These are phyloP conservation scores for Pneumocystis carinii DNA, from an alignment of 1,139 yeast genomes.

Conservation along the genomic window DNA sequence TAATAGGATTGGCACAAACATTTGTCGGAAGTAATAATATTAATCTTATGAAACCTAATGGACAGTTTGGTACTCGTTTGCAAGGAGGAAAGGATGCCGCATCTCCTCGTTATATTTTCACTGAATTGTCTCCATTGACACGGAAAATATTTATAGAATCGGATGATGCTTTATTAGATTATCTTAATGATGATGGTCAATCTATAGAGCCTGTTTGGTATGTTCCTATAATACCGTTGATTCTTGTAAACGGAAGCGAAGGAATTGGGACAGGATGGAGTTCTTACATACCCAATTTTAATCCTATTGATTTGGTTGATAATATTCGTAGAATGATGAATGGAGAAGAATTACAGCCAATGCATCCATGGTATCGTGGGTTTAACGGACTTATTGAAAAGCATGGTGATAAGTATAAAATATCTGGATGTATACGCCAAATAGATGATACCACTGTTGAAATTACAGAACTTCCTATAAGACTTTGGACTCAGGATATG, in stretches of 20 bases:
- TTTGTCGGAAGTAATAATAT: conserved; percentile 87
- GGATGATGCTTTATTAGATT: conserved; percentile 65
- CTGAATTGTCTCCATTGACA: conserved; percentile 67
- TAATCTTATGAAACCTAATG: conserved; percentile 74
- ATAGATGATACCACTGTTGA: conserved; percentile 67
- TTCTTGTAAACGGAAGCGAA: conserved; percentile 87
- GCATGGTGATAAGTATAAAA: conserved; percentile 39
- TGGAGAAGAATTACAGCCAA: conserved; percentile 52
- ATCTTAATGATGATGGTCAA: conserved; percentile 83
- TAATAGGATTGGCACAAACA: conserved; percentile 87
- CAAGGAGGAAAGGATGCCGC: conserved; percentile 97
- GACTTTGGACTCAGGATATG: conserved; percentile 82
- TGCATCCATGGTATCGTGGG: conserved; percentile 92
- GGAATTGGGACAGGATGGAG: conserved; percentile 99
- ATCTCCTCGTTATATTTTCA: conserved; percentile 94
- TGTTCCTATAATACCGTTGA: conserved; percentile 81
- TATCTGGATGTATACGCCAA: conserved; percentile 69
- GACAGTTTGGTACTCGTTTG: conserved; percentile 94
- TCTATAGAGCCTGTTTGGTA: conserved; percentile 96
- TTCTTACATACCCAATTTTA: conserved; percentile 77
- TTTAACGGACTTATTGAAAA: conserved; percentile 78
- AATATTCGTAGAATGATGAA: conserved; percentile 62
- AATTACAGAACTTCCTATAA: conserved; percentile 84
- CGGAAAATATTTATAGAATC: conserved; percentile 59
- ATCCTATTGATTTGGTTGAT: conserved; percentile 67